Evolutionary conservation across 1,284 basidiomycete genomes (phyloP).

Genomic region (Grifola frondosa): DNA sequence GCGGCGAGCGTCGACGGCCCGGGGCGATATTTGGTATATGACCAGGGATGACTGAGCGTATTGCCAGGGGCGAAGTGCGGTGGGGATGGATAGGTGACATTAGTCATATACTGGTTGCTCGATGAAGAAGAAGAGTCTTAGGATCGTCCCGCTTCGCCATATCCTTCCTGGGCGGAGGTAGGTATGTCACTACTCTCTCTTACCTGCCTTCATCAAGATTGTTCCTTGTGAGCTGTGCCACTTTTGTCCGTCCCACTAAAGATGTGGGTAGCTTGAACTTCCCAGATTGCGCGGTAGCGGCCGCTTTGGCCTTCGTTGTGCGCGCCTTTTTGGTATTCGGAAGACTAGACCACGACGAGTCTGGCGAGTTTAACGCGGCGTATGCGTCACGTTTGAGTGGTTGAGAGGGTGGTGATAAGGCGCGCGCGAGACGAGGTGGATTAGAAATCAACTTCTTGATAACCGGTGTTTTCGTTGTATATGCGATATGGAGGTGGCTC

Average conservation of each 20-base stretch:
- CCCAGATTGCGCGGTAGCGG: background rate
- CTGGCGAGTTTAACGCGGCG: slow-evolving; percentile 16
- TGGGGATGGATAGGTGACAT: background rate
- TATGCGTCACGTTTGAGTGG: slow-evolving; percentile 16
- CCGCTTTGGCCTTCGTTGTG: background rate
- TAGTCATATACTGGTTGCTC: background rate
- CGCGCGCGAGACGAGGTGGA: background rate
- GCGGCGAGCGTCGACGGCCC: too few species aligned
- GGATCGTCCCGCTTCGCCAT: background rate
- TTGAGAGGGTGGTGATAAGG: background rate
- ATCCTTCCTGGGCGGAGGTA: slow-evolving; percentile 13
- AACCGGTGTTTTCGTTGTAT: too few species aligned
- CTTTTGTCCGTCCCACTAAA: background rate
- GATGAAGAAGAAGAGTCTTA: too few species aligned
- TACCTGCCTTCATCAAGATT: background rate
- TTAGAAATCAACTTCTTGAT: too few species aligned
- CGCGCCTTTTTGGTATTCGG: slow-evolving; percentile 7
- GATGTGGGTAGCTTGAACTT: slow-evolving; percentile 10
- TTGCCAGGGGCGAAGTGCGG: slow-evolving; percentile 8
- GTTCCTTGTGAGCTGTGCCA: background rate
- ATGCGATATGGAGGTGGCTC: too few species aligned
- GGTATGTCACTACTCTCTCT: slow-evolving; percentile 4
- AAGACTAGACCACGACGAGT: slow-evolving; percentile 14
- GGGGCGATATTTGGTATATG: background rate
- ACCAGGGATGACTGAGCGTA: slow-evolving; percentile 6